Evolutionary conservation across 805 yeast species (phyloP).

Genomic region (Candida maesae): DNA sequence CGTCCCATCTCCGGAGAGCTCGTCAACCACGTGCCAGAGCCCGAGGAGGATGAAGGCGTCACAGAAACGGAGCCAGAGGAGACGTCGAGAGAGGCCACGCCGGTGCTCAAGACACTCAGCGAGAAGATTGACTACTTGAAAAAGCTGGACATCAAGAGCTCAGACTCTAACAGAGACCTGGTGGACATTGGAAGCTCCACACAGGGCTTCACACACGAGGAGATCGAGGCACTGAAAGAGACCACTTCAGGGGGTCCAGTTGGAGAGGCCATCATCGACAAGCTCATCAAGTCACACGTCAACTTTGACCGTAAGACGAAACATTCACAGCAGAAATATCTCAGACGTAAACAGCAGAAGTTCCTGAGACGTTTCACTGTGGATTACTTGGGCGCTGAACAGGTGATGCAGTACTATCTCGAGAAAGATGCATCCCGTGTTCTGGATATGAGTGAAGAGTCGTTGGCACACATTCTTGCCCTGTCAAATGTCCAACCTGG

Average conservation of each 20-base stretch:
- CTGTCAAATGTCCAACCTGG: constrained; percentile 84
- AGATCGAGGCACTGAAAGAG: constrained; percentile 78
- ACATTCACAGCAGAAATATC: constrained; percentile 87
- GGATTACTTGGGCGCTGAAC: constrained; percentile 67
- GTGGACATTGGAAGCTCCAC: constrained; percentile 63
- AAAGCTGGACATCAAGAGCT: constrained; percentile 34
- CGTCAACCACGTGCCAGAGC: constrained; percentile 29
- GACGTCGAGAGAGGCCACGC: constrained; percentile 35
- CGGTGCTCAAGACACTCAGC: constrained; percentile 21
- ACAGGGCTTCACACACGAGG: constrained; percentile 72
- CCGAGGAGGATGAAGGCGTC: constrained; percentile 24
- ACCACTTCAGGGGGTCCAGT: constrained; percentile 54
- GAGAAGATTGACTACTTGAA: constrained; percentile 28
- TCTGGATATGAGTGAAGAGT: constrained; percentile 80
- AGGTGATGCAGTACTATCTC: constrained; percentile 65
- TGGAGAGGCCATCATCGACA: constrained; percentile 77
- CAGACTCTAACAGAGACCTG: constrained; percentile 64
- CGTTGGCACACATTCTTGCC: constrained; percentile 72
- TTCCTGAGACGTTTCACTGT: constrained; percentile 83
- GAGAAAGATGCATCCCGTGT: constrained; percentile 67
- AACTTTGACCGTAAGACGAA: constrained; percentile 86
- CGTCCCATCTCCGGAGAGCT: constrained; percentile 41
- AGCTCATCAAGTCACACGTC: constrained; percentile 77
- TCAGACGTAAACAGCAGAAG: constrained; percentile 88
- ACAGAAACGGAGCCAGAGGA: constrained; percentile 28